Evolutionary conservation across 768 basidiomycete genomes (phyloP).

Genomic region (Mycena vitilis): DNA sequence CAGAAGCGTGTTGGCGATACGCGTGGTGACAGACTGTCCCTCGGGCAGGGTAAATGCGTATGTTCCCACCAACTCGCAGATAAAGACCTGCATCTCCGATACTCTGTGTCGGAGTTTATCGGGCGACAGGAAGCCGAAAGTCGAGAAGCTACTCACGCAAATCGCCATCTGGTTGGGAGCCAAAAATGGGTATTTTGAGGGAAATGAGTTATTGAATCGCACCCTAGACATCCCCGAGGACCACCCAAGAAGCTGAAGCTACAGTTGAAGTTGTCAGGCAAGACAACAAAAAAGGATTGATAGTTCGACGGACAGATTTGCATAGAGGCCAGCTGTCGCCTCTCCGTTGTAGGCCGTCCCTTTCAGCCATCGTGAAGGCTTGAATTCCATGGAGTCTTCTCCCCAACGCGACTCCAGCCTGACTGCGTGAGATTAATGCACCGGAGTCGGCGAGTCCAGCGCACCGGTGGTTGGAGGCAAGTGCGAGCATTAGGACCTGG

Average conservation of each 20-base stretch:
- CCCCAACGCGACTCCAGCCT: conserved; percentile 25
- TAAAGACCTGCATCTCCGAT: conserved; percentile 21
- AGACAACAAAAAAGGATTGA: no score
- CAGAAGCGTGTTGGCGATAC: not conserved
- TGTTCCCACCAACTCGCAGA: conserved; percentile 13
- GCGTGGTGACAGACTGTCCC: not conserved
- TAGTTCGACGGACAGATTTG: conserved; percentile 19
- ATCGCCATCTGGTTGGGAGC: conserved; percentile 17
- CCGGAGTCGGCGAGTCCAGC: not conserved
- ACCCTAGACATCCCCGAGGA: conserved; percentile 19
- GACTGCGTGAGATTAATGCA: not conserved
- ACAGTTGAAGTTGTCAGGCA: no score
- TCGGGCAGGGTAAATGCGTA: conserved; percentile 2
- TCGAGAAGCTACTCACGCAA: conserved; percentile 6
- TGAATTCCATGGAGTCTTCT: conserved; percentile 11
- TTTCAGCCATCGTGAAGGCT: conserved; percentile 18
- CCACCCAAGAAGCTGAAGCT: conserved; percentile 28
- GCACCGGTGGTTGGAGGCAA: conserved; percentile 24
- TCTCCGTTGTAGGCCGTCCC: not conserved
- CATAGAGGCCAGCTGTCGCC: conserved; percentile 20
- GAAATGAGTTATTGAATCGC: not conserved
- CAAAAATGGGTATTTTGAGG: not conserved
- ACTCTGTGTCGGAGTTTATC: not conserved
- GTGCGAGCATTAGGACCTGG: not conserved
- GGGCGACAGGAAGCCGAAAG: not conserved